A percentile compares a stretch with the other conserved stretches of the same genome.
Evolutionary conservation across 371 early-diverging fungal genomes (phyloP).

Genomic region (Thermomucor indicae-seudaticae): DNA sequence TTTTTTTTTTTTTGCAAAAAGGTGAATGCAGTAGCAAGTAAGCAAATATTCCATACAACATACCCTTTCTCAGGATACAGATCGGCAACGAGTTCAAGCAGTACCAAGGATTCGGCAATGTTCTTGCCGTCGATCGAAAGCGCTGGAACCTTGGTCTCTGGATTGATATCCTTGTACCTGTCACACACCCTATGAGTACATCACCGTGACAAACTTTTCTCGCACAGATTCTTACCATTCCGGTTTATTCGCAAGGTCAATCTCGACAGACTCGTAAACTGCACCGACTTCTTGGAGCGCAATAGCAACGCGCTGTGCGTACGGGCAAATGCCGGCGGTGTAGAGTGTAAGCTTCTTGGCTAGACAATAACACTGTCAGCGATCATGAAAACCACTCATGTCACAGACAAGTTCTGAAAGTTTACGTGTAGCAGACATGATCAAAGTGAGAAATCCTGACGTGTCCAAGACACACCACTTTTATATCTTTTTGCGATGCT

Average conservation of each 20-base stretch:
- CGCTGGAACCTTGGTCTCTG: constrained; percentile 49
- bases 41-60: too few relatives aligned
- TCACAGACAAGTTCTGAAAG: too few relatives aligned
- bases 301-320: constrained; percentile 59
- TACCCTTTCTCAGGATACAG: constrained; percentile 42
- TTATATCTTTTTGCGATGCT: too few relatives aligned
- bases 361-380: too few relatives aligned
- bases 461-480: too few relatives aligned
- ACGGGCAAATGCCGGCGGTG: constrained; percentile 52
- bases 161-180: constrained; percentile 48
- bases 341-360: constrained; percentile 42
- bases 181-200: too few relatives aligned
- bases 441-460: too few relatives aligned
- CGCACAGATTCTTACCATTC: constrained; percentile 30
- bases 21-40: too few relatives aligned
- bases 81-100: constrained; percentile 47
- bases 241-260: constrained; percentile 64
- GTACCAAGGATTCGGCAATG: constrained; percentile 50
- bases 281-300: constrained; percentile 50
- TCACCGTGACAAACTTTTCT: background rate
- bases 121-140: constrained; percentile 27
- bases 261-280: constrained; percentile 43
- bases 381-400: too few relatives aligned
- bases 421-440: too few relatives aligned
- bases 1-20: too few relatives aligned